Percentiles rank a stretch among this genome's conserved stretches.
Evolutionary conservation across 129 eudicot genomes (phyloP).

Genomic region (Ambrosia artemisiifolia): DNA sequence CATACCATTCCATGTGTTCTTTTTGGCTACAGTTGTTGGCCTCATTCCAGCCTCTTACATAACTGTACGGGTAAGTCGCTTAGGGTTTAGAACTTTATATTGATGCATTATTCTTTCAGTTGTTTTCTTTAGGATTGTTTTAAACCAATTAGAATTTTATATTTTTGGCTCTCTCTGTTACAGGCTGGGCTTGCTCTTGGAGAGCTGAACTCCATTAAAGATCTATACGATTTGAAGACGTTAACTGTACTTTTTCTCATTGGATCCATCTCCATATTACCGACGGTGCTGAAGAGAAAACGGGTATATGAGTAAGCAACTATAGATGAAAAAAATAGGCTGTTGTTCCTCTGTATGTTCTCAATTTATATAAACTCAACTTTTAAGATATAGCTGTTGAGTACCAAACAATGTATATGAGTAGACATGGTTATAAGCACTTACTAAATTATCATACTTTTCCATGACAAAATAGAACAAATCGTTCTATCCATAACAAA

Average conservation of each 20-base stretch:
- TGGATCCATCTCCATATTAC: slow-evolving; percentile 65
- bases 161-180: neutral
- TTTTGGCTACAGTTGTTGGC: slow-evolving; percentile 85
- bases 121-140: neutral
- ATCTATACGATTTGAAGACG: slow-evolving; percentile 83
- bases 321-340: neutral
- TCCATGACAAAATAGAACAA: neutral
- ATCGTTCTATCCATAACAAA: too few species aligned
- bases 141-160: too few species aligned
- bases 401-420: slow-evolving; percentile 1
- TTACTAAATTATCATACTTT: neutral
- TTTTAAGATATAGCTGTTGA: neutral
- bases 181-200: slow-evolving; percentile 99
- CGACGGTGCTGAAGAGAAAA: slow-evolving; percentile 83
- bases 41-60: slow-evolving; percentile 87
- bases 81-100: neutral
- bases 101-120: neutral
- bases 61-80: slow-evolving; percentile 69
- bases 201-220: slow-evolving; percentile 85
- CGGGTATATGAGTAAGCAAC: slow-evolving; percentile 56
- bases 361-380: neutral
- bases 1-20: slow-evolving; percentile 88
- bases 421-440: neutral
- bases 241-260: slow-evolving; percentile 78
- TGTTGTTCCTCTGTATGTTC: slow-evolving; percentile 10